Conservation (phyloP, 495 filamentous ascomycete genomes). For the Mycothermus thermophilus region DNA sequence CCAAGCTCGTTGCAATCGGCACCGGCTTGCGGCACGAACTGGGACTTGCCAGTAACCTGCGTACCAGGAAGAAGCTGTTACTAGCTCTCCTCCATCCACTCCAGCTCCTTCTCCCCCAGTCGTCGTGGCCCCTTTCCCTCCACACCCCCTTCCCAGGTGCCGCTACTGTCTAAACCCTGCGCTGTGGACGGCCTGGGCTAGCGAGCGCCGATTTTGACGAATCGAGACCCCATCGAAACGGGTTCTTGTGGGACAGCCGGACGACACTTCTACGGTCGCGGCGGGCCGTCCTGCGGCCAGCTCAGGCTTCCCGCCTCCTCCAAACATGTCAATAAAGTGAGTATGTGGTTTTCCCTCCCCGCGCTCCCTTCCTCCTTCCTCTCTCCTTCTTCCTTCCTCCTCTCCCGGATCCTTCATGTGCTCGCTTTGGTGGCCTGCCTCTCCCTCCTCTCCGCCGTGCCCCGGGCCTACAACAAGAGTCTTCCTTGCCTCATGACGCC, state of each 20-base stretch:
- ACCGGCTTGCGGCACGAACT: conserved; percentile 1
- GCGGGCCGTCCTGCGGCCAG: conserved; percentile 26
- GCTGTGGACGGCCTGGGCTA: conserved; percentile 12
- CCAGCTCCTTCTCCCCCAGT: too few species aligned
- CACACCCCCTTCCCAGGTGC: too few species aligned
- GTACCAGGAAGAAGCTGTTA: too few species aligned
- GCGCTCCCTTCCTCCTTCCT: conserved; percentile 9
- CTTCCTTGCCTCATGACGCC: conserved; percentile 16
- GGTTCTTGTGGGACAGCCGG: conserved; percentile 16
- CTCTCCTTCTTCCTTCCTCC: conserved; percentile 7
- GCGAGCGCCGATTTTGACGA: conserved; percentile 14
- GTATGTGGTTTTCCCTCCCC: conserved; percentile 23
- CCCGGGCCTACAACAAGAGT: too few species aligned
- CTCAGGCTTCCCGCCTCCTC: conserved; percentile 21
- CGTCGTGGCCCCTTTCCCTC: too few species aligned
- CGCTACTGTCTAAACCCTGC: conserved; percentile 16
- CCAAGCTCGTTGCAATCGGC: conserved; percentile 6
- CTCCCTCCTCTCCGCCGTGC: not conserved
- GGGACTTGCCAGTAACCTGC: too few species aligned
- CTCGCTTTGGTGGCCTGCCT: not conserved
- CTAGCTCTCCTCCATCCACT: too few species aligned
- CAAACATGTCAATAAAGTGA: conserved; percentile 57
- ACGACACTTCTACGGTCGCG: conserved; percentile 13
- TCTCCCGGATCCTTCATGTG: too few species aligned
- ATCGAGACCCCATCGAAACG: conserved; percentile 22